Conservation (phyloP, 2,329 filamentous ascomycete species). For the Pseudocercospora eumusae region DNA sequence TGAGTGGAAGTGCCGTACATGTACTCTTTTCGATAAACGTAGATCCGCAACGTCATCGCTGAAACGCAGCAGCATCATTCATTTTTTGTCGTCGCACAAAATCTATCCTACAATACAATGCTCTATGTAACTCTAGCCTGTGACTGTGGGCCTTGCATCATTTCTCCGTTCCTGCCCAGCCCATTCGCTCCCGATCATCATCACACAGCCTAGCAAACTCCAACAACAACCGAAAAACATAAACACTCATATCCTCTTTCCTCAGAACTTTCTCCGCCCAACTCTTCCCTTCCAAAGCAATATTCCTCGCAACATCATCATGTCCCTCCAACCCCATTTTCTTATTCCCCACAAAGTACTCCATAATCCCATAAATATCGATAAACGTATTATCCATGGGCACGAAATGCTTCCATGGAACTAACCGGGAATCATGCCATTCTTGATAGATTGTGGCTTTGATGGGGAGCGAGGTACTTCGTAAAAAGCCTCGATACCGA, state of each 20-base stretch:
- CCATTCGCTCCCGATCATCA: slow-evolving; percentile 45
- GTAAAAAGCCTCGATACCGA: slow-evolving; percentile 38
- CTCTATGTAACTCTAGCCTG: slow-evolving; percentile 1
- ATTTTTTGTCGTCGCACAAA: neutral
- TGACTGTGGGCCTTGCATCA: neutral
- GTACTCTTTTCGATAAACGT: neutral
- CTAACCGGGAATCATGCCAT: slow-evolving; percentile 42
- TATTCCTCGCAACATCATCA: slow-evolving; percentile 62
- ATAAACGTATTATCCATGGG: slow-evolving; percentile 37
- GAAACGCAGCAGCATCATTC: neutral
- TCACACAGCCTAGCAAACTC: slow-evolving; percentile 49
- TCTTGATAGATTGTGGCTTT: slow-evolving; percentile 43
- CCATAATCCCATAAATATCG: slow-evolving; percentile 36
- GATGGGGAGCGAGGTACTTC: slow-evolving; percentile 34
- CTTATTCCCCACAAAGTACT: slow-evolving; percentile 58
- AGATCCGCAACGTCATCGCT: neutral
- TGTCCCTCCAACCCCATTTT: slow-evolving; percentile 38
- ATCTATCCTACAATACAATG: neutral
- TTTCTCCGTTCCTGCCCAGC: slow-evolving; percentile 37
- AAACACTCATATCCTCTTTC: slow-evolving; percentile 76
- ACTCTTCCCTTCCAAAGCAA: slow-evolving; percentile 64
- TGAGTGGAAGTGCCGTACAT: neutral
- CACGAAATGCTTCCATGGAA: slow-evolving; percentile 43
- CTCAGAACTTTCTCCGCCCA: slow-evolving; percentile 69
- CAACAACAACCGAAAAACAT: slow-evolving; percentile 67